Base-by-base conservation (phyloP, 2,329 filamentous ascomycete genomes). In the Xylariales sp. region DNA sequence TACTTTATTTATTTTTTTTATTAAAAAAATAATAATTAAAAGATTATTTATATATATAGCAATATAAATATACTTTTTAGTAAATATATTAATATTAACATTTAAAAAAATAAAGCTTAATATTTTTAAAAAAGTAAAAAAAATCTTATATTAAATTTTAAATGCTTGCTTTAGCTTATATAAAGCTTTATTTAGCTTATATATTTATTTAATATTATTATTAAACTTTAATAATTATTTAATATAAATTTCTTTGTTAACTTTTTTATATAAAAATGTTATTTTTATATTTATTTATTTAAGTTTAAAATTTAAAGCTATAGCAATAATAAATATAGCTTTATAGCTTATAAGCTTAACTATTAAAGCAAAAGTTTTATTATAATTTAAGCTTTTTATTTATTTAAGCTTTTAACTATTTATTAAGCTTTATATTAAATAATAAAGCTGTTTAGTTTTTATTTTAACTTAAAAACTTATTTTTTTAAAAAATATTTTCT, bases 221-320 rank as follows among this genome's bases (percentile, higher is more conserved):
- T 30, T 52, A 52, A 52, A 23, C 23, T 23, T 23, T 23, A 23
- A 23, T 23, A 2, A 2, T 23, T 23, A 2, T 23, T 23, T 23
- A 52, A 16, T 12, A 34, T 52, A 36, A 2, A 53, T 36, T 18
- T 59, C 28, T 49, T 59, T 49, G 10, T 39, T 41, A 12, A 48
- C 14, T 28, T 36, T 46, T 48, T 39, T 39, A 39, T 59, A 59
- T n/a, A 59, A 59, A 59, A 59, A 59, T 1, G 23, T 28, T 3
- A 18, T 59, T 49, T 48, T 59, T 36, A 59, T 18, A n/a, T 59
- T 49, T 49, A 59, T 59, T 59, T 59, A 16, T 39, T 59, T 49
- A 23, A 59, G 5, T 49, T 59, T 49, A 34, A 59, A 28, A 48
- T 59, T 14, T 59, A 59, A 49, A 49, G 56, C 56, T 36, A 14